Evolutionary conservation across 2,329 filamentous ascomycete genomes (phyloP).

Genomic region (Aspergillus sp.): DNA sequence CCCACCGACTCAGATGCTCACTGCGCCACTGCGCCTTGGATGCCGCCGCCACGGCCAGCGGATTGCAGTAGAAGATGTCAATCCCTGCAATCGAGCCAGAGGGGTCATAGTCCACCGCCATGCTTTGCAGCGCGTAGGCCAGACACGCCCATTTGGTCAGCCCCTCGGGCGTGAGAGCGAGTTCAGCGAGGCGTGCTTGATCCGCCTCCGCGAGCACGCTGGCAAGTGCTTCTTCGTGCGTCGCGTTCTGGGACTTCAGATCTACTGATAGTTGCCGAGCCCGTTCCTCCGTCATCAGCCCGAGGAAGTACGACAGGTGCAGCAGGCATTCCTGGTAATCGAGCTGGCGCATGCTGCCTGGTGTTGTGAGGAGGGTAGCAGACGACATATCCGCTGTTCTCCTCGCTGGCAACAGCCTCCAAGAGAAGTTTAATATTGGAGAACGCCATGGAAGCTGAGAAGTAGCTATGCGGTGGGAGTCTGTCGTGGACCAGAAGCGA

Average conservation of each 20-base stretch:
- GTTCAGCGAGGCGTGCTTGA: constrained; percentile 13
- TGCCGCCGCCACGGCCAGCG: background rate
- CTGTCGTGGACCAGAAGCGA: too few species aligned
- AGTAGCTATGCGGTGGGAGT: too few species aligned
- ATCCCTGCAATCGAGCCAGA: background rate
- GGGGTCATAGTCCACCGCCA: constrained; percentile 2
- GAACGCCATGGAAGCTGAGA: too few species aligned
- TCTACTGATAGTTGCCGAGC: background rate
- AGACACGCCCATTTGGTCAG: constrained; percentile 35
- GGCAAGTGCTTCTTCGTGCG: background rate
- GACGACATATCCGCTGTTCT: too few species aligned
- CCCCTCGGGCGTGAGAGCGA: constrained; percentile 21
- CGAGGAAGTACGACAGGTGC: constrained; percentile 45
- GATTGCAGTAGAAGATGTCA: background rate
- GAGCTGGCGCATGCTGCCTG: constrained; percentile 38
- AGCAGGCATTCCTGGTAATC: constrained; percentile 41
- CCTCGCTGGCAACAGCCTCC: too few species aligned
- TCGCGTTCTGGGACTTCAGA: background rate
- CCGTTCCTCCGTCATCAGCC: constrained; percentile 35
- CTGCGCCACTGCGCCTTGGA: background rate
- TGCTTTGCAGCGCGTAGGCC: constrained; percentile 22
- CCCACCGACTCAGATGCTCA: constrained; percentile 27
- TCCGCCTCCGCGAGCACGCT: background rate
- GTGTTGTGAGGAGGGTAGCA: too few species aligned
- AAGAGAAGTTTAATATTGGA: too few species aligned